Conservation (phyloP, 257 asterid species). For the Solanum chiquidenum region DNA sequence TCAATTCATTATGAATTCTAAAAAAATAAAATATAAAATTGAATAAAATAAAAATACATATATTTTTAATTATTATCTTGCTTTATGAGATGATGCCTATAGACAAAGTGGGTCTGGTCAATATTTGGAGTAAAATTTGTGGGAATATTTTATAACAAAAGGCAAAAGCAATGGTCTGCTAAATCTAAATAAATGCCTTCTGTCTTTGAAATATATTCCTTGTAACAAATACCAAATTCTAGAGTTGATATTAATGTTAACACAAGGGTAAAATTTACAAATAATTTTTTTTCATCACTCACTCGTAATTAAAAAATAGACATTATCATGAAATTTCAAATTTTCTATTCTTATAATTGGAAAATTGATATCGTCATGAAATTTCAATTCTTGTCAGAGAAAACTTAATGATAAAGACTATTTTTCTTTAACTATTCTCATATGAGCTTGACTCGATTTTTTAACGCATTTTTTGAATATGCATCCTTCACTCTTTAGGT, state of each 20-base stretch:
- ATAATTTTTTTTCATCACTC: not conserved
- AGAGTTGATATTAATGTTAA: not conserved
- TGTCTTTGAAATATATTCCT: not conserved
- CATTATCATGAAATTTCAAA: not conserved
- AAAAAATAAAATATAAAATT: not conserved
- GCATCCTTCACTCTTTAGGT: not conserved
- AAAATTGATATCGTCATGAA: not conserved
- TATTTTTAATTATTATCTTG: not conserved
- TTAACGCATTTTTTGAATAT: not conserved
- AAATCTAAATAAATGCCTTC: not conserved
- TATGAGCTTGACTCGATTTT: not conserved
- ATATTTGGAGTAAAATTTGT: not conserved
- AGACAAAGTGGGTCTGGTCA: not conserved
- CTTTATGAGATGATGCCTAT: not conserved
- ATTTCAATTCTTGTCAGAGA: not conserved
- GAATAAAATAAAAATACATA: not conserved
- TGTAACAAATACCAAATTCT: not conserved
- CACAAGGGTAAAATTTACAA: not conserved
- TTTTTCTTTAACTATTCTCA: too few species aligned
- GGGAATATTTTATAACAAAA: not conserved
- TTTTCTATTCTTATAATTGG: accelerated
- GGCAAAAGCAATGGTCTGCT: not conserved
- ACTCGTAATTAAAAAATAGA: not conserved
- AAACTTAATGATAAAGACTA: not conserved
- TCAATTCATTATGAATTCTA: not conserved